Conservation (phyloP, 2,329 filamentous ascomycete genomes). For the Mycosphaerelloides madeirae region DNA sequence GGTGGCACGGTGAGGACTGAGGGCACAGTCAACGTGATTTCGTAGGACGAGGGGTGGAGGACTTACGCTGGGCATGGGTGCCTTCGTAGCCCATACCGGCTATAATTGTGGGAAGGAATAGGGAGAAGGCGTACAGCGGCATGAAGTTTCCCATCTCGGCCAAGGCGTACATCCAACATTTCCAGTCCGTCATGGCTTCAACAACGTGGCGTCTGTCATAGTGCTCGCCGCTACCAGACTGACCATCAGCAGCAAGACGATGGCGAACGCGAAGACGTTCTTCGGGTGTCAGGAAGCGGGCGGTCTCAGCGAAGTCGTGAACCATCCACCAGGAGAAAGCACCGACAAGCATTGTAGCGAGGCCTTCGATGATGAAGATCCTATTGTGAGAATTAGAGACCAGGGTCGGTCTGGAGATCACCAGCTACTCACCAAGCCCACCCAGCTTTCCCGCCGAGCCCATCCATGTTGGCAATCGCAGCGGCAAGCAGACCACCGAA, state of each 20-base stretch:
- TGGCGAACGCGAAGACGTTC: conserved; percentile 23
- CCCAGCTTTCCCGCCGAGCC: conserved; percentile 48
- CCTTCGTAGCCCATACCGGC: conserved; percentile 43
- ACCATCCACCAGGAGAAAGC: conserved; percentile 26
- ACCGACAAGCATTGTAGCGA: conserved; percentile 62
- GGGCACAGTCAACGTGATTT: conserved; percentile 51
- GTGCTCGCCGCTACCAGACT: conserved; percentile 21
- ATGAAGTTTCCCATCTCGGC: conserved; percentile 62
- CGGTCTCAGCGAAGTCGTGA: conserved; percentile 47
- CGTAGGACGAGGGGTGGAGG: neutral
- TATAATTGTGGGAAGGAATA: conserved; percentile 32
- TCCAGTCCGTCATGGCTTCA: conserved; percentile 65
- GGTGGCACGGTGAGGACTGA: conserved; percentile 66
- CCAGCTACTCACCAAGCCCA: conserved; percentile 32
- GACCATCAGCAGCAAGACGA: conserved; percentile 25
- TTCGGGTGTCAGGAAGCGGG: neutral
- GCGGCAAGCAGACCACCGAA: conserved; percentile 71
- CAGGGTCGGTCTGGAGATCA: neutral
- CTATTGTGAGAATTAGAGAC: neutral
- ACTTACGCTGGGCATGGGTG: conserved; percentile 14
- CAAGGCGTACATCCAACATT: conserved; percentile 69
- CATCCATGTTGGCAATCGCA: conserved; percentile 65
- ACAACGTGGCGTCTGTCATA: conserved; percentile 26
- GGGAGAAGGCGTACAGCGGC: conserved; percentile 29
- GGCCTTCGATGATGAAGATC: conserved; percentile 53